Conservation (phyloP, 1,139 yeast genomes). For the Trichomonascaceae sp. region DNA sequence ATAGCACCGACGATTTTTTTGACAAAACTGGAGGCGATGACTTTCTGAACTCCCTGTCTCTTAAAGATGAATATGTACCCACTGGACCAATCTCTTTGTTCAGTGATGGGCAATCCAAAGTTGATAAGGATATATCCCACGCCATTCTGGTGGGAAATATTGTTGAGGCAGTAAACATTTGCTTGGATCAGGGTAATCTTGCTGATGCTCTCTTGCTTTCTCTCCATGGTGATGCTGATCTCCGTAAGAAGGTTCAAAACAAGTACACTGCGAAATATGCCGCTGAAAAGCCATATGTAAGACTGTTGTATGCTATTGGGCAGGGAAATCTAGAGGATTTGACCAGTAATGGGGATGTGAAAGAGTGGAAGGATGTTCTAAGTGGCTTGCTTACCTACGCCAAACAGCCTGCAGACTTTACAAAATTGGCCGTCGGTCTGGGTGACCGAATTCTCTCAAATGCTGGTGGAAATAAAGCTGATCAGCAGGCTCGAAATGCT, state of each 20-base stretch:
- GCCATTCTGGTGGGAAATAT: slow-evolving; percentile 59
- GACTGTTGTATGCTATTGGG: slow-evolving; percentile 62
- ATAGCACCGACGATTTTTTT: slow-evolving; percentile 21
- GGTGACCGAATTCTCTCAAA: slow-evolving; percentile 61
- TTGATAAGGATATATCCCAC: slow-evolving; percentile 47
- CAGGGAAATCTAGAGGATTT: slow-evolving; percentile 61
- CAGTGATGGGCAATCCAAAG: slow-evolving; percentile 36
- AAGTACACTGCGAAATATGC: slow-evolving; percentile 62
- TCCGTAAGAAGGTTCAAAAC: slow-evolving; percentile 62
- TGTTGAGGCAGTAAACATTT: slow-evolving; percentile 60
- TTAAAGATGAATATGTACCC: slow-evolving; percentile 30
- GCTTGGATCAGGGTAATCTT: slow-evolving; percentile 58
- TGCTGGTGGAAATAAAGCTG: slow-evolving; percentile 23
- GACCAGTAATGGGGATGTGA: slow-evolving; percentile 68
- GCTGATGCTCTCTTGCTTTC: slow-evolving; percentile 82
- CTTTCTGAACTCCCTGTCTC: slow-evolving; percentile 25
- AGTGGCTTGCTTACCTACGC: slow-evolving; percentile 58
- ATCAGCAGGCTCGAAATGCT: slow-evolving; percentile 49
- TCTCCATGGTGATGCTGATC: slow-evolving; percentile 51
- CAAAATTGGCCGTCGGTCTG: slow-evolving; percentile 52
- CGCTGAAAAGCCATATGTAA: slow-evolving; percentile 52
- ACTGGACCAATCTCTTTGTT: slow-evolving; percentile 41
- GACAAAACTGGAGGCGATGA: slow-evolving; percentile 27
- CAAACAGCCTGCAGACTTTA: slow-evolving; percentile 38
- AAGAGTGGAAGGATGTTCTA: slow-evolving; percentile 82